Percentiles rank a stretch among this genome's conserved stretches.
These are phyloP conservation scores for Oryza meridionalis DNA, from an alignment of 176 grass and related monocot genomes.

Conservation along the genomic window DNA sequence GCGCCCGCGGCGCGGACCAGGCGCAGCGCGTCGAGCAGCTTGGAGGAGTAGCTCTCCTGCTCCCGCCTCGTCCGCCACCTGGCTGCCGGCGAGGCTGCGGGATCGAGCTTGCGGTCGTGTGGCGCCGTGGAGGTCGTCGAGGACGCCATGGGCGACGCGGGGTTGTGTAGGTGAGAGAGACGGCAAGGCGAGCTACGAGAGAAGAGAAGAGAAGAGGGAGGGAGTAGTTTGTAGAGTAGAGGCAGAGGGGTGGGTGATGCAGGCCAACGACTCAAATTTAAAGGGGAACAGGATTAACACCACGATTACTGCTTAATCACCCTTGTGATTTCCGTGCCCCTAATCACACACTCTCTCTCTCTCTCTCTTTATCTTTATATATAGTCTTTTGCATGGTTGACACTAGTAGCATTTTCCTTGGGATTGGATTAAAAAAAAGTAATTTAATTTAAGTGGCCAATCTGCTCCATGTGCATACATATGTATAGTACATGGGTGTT, in stretches of 20 bases:
- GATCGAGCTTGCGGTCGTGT: background rate
- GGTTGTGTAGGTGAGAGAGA: background rate
- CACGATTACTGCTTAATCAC: background rate
- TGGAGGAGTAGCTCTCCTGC: constrained; percentile 74
- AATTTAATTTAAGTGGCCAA: too few species aligned
- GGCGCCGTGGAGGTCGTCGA: background rate
- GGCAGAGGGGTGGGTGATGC: background rate
- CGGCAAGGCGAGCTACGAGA: background rate
- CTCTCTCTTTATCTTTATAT: too few species aligned
- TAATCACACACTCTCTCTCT: background rate
- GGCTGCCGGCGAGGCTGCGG: background rate
- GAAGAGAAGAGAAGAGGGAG: background rate
- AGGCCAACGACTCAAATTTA: background rate
- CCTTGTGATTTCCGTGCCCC: background rate
- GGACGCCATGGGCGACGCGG: background rate
- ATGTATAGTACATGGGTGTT: too few species aligned
- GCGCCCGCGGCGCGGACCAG: constrained; percentile 31
- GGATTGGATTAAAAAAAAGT: too few species aligned
- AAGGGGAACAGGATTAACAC: background rate
- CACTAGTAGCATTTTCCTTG: background rate
- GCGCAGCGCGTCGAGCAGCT: constrained; percentile 71
- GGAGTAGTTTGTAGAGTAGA: background rate
- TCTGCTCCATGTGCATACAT: too few species aligned
- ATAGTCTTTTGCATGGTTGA: background rate
- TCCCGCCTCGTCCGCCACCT: constrained; percentile 65